Conservation (phyloP, 169 alveolate species). For the Pseudocohnilembus persalinus region DNA sequence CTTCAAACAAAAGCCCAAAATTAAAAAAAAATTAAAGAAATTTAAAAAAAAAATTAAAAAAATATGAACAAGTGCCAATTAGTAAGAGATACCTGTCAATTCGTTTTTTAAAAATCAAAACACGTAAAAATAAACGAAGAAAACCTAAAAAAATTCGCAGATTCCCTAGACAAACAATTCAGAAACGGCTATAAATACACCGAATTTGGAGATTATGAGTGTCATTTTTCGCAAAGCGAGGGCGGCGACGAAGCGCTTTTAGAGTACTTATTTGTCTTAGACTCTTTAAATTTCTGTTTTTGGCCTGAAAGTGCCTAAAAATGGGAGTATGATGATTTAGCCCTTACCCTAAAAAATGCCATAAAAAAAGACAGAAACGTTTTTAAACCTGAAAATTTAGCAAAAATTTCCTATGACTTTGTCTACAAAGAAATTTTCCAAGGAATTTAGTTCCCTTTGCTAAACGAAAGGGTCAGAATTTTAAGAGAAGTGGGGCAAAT, state of each 20-base stretch:
- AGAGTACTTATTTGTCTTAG: slow-evolving; percentile 78
- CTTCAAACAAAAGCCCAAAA: no score
- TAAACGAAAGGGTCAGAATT: slow-evolving; percentile 78
- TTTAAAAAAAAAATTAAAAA: no score
- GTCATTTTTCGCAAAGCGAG: slow-evolving; percentile 39
- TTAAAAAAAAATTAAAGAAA: no score
- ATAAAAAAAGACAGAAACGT: slow-evolving; percentile 49
- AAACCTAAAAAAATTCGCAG: slow-evolving; percentile 30
- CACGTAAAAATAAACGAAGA: slow-evolving; percentile 55
- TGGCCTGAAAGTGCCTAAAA: slow-evolving; percentile 76
- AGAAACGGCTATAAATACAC: slow-evolving; percentile 47
- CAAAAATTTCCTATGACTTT: slow-evolving; percentile 48
- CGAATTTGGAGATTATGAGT: slow-evolving; percentile 55
- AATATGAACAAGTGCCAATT: slow-evolving; percentile 40
- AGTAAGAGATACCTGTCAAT: slow-evolving; percentile 56
- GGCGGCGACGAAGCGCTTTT: slow-evolving; percentile 51
- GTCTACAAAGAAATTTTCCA: slow-evolving; percentile 59
- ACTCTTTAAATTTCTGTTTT: slow-evolving; percentile 87
- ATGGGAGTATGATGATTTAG: slow-evolving; percentile 79
- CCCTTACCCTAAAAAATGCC: slow-evolving; percentile 59
- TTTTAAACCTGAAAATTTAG: slow-evolving; percentile 57
- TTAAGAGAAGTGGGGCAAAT: slow-evolving; percentile 69
- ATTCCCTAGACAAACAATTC: slow-evolving; percentile 20
- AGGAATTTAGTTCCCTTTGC: slow-evolving; percentile 58
- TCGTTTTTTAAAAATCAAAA: slow-evolving; percentile 39